phyloP scores from a whole-genome alignment of 2,329 filamentous ascomycete genomes.

The Zopfia rhizophila region DNA sequence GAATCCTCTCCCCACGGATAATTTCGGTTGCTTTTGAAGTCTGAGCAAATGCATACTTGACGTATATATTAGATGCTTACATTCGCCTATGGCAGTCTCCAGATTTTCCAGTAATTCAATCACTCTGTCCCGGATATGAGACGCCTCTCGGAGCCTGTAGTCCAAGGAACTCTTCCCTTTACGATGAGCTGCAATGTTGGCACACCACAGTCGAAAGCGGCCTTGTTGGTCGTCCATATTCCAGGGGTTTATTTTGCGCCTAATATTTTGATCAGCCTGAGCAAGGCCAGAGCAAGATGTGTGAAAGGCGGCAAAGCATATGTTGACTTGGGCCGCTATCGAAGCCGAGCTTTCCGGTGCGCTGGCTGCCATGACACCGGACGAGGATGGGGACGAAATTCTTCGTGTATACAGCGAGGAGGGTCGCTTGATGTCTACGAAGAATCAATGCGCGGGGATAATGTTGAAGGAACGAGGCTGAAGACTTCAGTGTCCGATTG shows the following conservation, averaged over 20 bases:
- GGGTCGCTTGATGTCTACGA: too few relatives aligned
- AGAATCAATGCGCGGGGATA: too few relatives aligned
- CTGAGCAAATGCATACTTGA: too few relatives aligned
- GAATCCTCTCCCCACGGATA: slow-evolving; percentile 17
- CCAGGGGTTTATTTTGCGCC: slow-evolving; percentile 12
- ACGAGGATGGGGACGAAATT: too few relatives aligned
- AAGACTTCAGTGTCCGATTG: slow-evolving; percentile 15
- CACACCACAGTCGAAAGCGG: slow-evolving; percentile 44
- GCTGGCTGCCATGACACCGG: not conserved
- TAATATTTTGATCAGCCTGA: slow-evolving; percentile 21
- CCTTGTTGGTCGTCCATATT: slow-evolving; percentile 31
- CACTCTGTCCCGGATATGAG: slow-evolving; percentile 34
- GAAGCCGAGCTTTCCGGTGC: slow-evolving; percentile 4
- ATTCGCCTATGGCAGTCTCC: slow-evolving; percentile 24
- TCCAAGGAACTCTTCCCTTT: slow-evolving; percentile 42
- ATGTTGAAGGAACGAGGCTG: slow-evolving; percentile 8
- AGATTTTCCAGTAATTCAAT: slow-evolving; percentile 34
- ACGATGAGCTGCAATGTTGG: slow-evolving; percentile 46
- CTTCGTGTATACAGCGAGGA: too few relatives aligned
- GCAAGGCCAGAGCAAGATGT: slow-evolving; percentile 4
- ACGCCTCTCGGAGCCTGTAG: slow-evolving; percentile 44
- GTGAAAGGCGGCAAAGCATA: slow-evolving; percentile 22
- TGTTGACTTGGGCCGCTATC: slow-evolving; percentile 22
- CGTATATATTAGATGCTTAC: too few relatives aligned
- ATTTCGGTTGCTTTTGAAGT: slow-evolving; percentile 22